phyloP scores from a whole-genome alignment of 306 rosid species.

The Gastrolobium villosum region DNA sequence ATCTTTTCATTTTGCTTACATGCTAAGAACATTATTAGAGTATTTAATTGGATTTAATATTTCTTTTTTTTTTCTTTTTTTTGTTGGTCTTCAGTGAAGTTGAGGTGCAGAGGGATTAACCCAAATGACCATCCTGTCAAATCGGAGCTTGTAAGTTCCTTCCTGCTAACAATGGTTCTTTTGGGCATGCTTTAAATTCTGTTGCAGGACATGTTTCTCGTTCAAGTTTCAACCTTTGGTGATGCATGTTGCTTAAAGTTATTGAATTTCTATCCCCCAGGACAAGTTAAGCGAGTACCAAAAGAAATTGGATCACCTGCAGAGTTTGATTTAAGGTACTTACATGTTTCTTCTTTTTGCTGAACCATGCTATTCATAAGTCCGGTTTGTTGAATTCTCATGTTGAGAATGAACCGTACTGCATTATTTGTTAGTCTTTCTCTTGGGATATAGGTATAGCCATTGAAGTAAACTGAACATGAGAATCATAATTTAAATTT shows the following conservation, averaged over 20 bases:
- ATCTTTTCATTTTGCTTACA: too few species aligned
- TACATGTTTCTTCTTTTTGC: constrained; percentile 22
- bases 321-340: constrained; percentile 76
- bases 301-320: constrained; percentile 65
- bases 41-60: constrained; percentile 7
- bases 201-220: constrained; percentile 27
- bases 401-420: constrained; percentile 3
- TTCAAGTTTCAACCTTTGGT: constrained; percentile 39
- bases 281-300: constrained; percentile 75
- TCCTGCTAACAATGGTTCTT: constrained; percentile 11
- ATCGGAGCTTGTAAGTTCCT: constrained; percentile 77
- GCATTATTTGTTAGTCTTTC: background rate
- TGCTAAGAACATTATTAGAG: too few species aligned
- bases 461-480: too few species aligned
- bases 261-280: constrained; percentile 50
- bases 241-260: constrained; percentile 27
- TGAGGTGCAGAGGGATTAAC: constrained; percentile 83
- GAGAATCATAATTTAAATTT: too few species aligned
- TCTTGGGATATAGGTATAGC: too few species aligned
- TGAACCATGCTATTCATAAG: background rate
- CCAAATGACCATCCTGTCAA: constrained; percentile 78
- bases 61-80: background rate
- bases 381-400: constrained; percentile 13
- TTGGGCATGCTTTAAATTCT: background rate
- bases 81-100: constrained; percentile 64